Evolutionary conservation across 1,284 basidiomycete genomes (phyloP).

Genomic region (Ustilago shanxiensis): DNA sequence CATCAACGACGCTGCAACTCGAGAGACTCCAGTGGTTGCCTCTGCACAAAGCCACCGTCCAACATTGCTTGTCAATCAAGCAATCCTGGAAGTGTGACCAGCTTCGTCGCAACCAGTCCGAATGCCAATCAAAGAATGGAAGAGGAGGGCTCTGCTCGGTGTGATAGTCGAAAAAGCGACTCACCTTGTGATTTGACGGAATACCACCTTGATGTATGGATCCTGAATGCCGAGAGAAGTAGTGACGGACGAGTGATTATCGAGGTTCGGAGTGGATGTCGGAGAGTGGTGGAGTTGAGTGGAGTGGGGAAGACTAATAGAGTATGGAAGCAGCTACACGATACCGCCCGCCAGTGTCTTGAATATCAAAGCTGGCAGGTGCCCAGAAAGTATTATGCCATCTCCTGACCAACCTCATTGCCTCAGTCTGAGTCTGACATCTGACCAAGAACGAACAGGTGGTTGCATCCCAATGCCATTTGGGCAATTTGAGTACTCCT

Average conservation of each 20-base stretch:
- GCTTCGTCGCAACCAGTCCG: no score
- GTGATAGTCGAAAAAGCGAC: constrained; percentile 29
- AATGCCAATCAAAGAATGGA: neutral
- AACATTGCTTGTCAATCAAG: no score
- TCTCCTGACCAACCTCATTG: constrained; percentile 52
- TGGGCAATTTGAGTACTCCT: constrained; percentile 33
- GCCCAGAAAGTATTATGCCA: constrained; percentile 60
- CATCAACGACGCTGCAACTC: constrained; percentile 43
- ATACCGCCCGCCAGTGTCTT: constrained; percentile 55
- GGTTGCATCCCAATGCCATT: constrained; percentile 37
- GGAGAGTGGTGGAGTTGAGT: neutral
- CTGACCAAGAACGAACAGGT: constrained; percentile 42
- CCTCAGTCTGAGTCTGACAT: constrained; percentile 44
- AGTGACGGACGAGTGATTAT: no score
- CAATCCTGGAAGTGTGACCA: no score
- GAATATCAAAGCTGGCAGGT: constrained; percentile 53
- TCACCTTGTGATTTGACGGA: constrained; percentile 30
- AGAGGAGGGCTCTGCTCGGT: constrained; percentile 2
- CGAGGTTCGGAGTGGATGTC: no score
- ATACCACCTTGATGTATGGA: neutral
- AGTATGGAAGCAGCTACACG: constrained; percentile 54
- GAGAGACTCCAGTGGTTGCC: constrained; percentile 4
- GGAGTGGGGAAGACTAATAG: constrained; percentile 27
- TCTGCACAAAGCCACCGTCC: neutral
- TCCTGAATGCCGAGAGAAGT: no score